Percentiles rank a stretch among this genome's conserved stretches.
Evolutionary conservation across 352 stramenopile species (phyloP).

Genomic region (Phytopythium aichiense): DNA sequence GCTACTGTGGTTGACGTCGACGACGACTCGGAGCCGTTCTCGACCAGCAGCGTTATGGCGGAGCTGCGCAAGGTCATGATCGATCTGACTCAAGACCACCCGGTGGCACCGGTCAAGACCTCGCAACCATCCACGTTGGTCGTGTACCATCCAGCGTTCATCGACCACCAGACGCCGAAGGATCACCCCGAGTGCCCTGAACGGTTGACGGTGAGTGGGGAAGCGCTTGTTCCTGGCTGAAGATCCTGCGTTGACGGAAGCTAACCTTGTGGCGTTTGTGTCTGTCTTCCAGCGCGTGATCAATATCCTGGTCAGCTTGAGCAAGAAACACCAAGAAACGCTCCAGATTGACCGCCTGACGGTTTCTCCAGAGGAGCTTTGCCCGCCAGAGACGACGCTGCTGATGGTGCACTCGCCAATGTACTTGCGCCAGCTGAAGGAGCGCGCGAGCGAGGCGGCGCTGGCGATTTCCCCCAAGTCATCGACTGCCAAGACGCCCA

Average conservation of each 20-base stretch:
- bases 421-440: slow-evolving; percentile 72
- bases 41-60: slow-evolving; percentile 40
- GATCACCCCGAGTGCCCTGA: slow-evolving; percentile 81
- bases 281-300: slow-evolving; percentile 51
- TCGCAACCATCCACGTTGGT: slow-evolving; percentile 58
- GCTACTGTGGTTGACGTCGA: slow-evolving; percentile 10
- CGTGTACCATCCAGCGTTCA: slow-evolving; percentile 79
- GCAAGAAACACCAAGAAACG: slow-evolving; percentile 58
- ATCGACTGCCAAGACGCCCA: slow-evolving; percentile 22
- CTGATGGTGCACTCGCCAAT: slow-evolving; percentile 81
- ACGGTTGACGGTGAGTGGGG: slow-evolving; percentile 61
- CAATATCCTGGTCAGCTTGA: slow-evolving; percentile 55
- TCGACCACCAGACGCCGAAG: slow-evolving; percentile 81
- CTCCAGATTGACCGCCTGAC: slow-evolving; percentile 69
- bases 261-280: slow-evolving; percentile 1
- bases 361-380: slow-evolving; percentile 66
- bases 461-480: slow-evolving; percentile 30
- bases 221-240: not conserved
- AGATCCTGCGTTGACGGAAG: not conserved
- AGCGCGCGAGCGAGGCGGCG: slow-evolving; percentile 52
- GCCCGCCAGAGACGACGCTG: slow-evolving; percentile 67
- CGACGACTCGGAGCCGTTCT: slow-evolving; percentile 11
- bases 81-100: slow-evolving; percentile 64
- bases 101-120: slow-evolving; percentile 14
- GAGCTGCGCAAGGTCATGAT: slow-evolving; percentile 80